Conservation (phyloP, 192 early-diverging fungal species). For the Mortierella hygrophila region DNA sequence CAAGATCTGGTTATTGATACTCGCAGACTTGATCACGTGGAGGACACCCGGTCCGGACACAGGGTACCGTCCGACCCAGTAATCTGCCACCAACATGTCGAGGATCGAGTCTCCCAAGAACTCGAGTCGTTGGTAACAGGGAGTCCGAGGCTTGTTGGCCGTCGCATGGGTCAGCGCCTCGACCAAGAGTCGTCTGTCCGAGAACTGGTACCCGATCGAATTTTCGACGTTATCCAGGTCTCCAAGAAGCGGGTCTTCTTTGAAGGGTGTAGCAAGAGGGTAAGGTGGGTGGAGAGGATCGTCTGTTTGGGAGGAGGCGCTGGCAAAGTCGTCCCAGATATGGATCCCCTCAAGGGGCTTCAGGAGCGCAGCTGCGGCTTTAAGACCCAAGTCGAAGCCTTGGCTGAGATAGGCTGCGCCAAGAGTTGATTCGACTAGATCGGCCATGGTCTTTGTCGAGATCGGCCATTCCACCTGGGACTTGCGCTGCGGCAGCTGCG, state of each 20-base stretch:
- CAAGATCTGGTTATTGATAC: conserved; percentile 89
- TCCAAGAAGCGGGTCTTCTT: background rate
- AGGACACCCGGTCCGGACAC: conserved; percentile 77
- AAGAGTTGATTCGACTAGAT: conserved; percentile 85
- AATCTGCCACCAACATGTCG: conserved; percentile 80
- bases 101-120: conserved; percentile 86
- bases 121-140: conserved; percentile 94
- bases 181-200: conserved; percentile 67
- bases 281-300: no score
- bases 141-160: conserved; percentile 61
- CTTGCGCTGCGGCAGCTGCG: conserved; percentile 39
- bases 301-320: background rate
- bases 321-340: conserved; percentile 61
- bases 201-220: conserved; percentile 73
- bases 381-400: conserved; percentile 66
- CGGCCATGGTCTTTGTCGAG: conserved; percentile 87
- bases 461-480: conserved; percentile 60
- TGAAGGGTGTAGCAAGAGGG: background rate
- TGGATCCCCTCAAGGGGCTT: conserved; percentile 64
- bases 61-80: conserved; percentile 77
- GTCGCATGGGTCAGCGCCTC: conserved; percentile 91
- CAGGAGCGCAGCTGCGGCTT: conserved; percentile 65
- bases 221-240: conserved; percentile 39
- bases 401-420: conserved; percentile 78
- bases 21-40: conserved; percentile 82